These are phyloP conservation scores for Beauveria varroae DNA, from an alignment of 2,329 filamentous ascomycete species.

Conservation along the genomic window DNA sequence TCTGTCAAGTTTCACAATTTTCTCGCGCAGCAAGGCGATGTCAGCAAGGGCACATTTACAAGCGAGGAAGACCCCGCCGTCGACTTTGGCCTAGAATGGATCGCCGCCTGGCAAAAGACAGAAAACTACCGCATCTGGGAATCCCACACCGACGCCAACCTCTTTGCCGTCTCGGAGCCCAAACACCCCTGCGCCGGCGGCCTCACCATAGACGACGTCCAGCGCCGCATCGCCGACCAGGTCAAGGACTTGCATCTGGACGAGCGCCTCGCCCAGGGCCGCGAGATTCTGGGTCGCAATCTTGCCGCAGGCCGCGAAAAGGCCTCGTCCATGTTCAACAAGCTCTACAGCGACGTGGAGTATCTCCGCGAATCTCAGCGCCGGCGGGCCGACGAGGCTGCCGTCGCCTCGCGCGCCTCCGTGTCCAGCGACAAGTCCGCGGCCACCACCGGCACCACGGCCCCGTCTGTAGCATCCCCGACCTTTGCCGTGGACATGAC, in stretches of 20 bases:
- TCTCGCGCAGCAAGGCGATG: slow-evolving; percentile 61
- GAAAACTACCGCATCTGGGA: slow-evolving; percentile 91
- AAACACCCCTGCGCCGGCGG: slow-evolving; percentile 90
- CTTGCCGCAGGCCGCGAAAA: slow-evolving; percentile 83
- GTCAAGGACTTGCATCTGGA: slow-evolving; percentile 91
- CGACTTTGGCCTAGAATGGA: slow-evolving; percentile 79
- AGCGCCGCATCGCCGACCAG: slow-evolving; percentile 81
- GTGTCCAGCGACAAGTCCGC: slow-evolving; percentile 18
- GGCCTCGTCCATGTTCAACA: slow-evolving; percentile 79
- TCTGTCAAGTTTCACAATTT: slow-evolving; percentile 84
- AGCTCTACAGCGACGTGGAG: slow-evolving; percentile 86
- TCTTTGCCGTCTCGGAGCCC: slow-evolving; percentile 92
- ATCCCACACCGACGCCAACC: slow-evolving; percentile 68
- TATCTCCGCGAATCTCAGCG: slow-evolving; percentile 39
- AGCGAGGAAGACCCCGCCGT: slow-evolving; percentile 75
- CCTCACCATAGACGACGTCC: slow-evolving; percentile 88
- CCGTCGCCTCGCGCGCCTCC: slow-evolving; percentile 15
- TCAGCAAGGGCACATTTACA: slow-evolving; percentile 57
- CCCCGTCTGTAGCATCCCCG: slow-evolving; percentile 14
- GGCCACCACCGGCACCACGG: slow-evolving; percentile 16
- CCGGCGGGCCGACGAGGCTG: slow-evolving; percentile 30
- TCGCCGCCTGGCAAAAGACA: slow-evolving; percentile 80
- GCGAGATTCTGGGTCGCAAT: slow-evolving; percentile 81
- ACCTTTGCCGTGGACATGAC: slow-evolving; percentile 22
- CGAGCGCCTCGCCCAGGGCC: slow-evolving; percentile 75